Evolutionary conservation across 2,329 filamentous ascomycete genomes (phyloP).

Genomic region (Ceratocystis diversiconidia): DNA sequence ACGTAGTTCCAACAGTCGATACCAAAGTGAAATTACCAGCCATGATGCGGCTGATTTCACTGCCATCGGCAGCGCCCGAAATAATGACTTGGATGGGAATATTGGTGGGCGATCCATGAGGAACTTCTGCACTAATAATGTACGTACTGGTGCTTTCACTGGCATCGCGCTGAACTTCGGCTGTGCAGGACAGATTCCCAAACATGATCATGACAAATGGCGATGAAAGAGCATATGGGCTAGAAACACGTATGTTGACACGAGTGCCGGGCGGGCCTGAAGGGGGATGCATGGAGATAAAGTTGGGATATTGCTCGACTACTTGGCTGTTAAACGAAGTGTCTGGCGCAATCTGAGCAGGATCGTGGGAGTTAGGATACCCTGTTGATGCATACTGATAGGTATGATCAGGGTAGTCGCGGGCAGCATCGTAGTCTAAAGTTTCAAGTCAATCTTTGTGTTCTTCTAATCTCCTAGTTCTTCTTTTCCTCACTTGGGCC

Average conservation of each 20-base stretch:
- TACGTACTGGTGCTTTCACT: slow-evolving; percentile 34
- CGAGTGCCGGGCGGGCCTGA: slow-evolving; percentile 56
- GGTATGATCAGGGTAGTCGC: slow-evolving; percentile 44
- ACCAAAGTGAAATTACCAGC: slow-evolving; percentile 26
- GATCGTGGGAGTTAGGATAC: slow-evolving; percentile 23
- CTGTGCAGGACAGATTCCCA: slow-evolving; percentile 30
- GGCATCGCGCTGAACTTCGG: slow-evolving; percentile 47
- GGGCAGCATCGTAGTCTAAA: slow-evolving; percentile 44
- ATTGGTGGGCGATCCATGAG: slow-evolving; percentile 31
- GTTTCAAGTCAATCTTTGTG: neutral
- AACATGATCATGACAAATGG: slow-evolving; percentile 4
- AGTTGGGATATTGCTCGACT: slow-evolving; percentile 51
- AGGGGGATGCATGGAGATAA: slow-evolving; percentile 38
- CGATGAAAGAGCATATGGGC: slow-evolving; percentile 36
- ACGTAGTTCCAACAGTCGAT: neutral
- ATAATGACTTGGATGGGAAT: slow-evolving; percentile 38
- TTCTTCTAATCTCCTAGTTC: neutral
- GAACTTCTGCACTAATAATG: slow-evolving; percentile 56
- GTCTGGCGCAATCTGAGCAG: slow-evolving; percentile 35
- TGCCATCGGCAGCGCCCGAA: slow-evolving; percentile 35
- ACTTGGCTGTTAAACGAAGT: slow-evolving; percentile 43
- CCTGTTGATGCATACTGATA: slow-evolving; percentile 36
- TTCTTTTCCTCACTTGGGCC: no score
- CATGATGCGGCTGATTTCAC: slow-evolving; percentile 37
- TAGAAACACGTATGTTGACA: slow-evolving; percentile 59